Conservation (phyloP, 805 yeast genomes). For the Pichia manshurica region DNA sequence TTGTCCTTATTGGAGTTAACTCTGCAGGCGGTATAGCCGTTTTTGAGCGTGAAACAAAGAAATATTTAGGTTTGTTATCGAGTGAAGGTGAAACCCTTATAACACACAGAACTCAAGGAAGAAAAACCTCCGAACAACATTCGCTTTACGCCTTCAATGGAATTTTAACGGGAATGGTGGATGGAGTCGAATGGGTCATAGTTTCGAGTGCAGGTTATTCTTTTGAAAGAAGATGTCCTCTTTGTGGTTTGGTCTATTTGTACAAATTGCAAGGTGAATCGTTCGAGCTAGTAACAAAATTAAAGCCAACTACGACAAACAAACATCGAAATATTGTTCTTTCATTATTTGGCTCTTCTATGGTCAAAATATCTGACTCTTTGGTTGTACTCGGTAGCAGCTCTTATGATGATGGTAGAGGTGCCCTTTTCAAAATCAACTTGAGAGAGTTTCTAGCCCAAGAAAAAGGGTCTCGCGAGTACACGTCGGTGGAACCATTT, state of each 20-base stretch:
- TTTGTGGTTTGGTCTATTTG: slow-evolving; percentile 39
- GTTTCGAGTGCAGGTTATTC: slow-evolving; percentile 29
- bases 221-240: slow-evolving; percentile 21
- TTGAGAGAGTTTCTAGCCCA: neutral
- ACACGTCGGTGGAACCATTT: slow-evolving; percentile 14
- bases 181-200: slow-evolving; percentile 24
- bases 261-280: slow-evolving; percentile 12
- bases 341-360: slow-evolving; percentile 21
- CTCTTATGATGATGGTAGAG: slow-evolving; percentile 32
- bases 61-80: neutral
- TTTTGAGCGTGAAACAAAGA: slow-evolving; percentile 21
- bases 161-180: slow-evolving; percentile 21
- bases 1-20: slow-evolving; percentile 33
- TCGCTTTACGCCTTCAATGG: slow-evolving; percentile 27
- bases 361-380: slow-evolving; percentile 13
- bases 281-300: slow-evolving; percentile 13
- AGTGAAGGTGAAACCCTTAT: neutral
- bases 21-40: slow-evolving; percentile 36
- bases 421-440: slow-evolving; percentile 41
- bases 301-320: slow-evolving; percentile 11
- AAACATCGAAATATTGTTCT: slow-evolving; percentile 1
- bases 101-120: neutral
- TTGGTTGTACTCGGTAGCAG: slow-evolving; percentile 34
- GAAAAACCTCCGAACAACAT: slow-evolving; percentile 21
- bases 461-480: neutral